Evolutionary conservation across 176 grass and related monocot genomes (phyloP), one percentile per base, ranked within the genome.

Genomic region (Guadua angustifolia): DNA sequence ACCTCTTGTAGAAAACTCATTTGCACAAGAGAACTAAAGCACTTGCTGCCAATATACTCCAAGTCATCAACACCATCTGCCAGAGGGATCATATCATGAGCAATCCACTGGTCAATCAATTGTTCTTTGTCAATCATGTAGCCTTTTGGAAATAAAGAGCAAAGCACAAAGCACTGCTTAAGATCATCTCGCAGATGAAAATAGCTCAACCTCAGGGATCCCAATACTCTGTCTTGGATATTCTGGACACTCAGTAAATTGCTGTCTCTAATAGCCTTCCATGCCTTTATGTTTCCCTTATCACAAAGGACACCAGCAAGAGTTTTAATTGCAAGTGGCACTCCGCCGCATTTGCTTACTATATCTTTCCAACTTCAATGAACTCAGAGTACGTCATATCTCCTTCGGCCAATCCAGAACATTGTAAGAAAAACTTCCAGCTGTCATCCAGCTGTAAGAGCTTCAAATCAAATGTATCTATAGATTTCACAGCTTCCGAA

Each of bases 51-150:
- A n/a, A n/a, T n/a, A n/a, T n/a, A n/a, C n/a, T n/a, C n/a, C n/a
- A n/a, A n/a, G n/a, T n/a, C n/a, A n/a, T n/a, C n/a, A n/a, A n/a
- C n/a, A n/a, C n/a, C n/a, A n/a, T n/a, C n/a, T n/a, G n/a, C n/a
- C n/a, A n/a, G n/a, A n/a, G n/a, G n/a, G n/a, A n/a, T n/a, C n/a
- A 78, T 21, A 5, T 24, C 72, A 26, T 83, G 63, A 19, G 86
- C 74, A 16, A 83, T 83, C 86, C 86, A 88, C 40, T 63, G 80
- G 18, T 15, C 14, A 82, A 83, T 70, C 62, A 88, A 22, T 1
- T 87, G 3, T 3, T 46, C 44, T 29, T 88, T 88, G 5, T 84
- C 0, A 5, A 73, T 62, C 7, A 0, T 0, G 3, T 55, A 52
- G 12, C 72, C 63, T 64, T 89, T 83, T 0, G 45, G 56, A 57